Evolutionary conservation across 257 asterid genomes (phyloP).

Genomic region (Lycium barbarum): DNA sequence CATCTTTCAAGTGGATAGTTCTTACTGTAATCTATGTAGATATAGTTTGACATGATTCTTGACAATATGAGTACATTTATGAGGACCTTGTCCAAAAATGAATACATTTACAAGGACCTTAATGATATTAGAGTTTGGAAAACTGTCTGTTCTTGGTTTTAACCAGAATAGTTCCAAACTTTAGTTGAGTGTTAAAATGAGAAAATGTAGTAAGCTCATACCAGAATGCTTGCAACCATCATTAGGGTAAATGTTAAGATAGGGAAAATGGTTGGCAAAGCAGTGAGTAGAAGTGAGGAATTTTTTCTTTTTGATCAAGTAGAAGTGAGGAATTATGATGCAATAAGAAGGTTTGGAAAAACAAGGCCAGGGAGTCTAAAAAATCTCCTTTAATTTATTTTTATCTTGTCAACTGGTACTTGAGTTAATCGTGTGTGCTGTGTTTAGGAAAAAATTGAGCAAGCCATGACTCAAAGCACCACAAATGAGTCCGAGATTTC

Average conservation of each 20-base stretch:
- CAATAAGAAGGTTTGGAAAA: neutral
- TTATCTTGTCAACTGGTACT: too few species aligned
- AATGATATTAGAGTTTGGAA: neutral
- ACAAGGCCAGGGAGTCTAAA: neutral
- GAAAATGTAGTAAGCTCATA: neutral
- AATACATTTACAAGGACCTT: neutral
- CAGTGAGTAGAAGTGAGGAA: neutral
- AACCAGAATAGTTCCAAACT: neutral
- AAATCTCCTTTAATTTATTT: neutral
- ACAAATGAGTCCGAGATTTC: too few species aligned
- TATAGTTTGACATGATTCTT: neutral
- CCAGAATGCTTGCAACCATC: neutral
- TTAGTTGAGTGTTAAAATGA: neutral
- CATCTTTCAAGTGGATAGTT: neutral
- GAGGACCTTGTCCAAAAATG: neutral
- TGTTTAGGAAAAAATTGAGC: too few species aligned
- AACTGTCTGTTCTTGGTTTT: neutral
- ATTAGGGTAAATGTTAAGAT: neutral
- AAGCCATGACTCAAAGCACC: too few species aligned
- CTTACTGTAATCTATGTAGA: neutral
- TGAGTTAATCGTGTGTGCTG: too few species aligned
- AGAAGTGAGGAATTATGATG: neutral
- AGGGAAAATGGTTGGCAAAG: neutral
- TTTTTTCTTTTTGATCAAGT: too few species aligned
- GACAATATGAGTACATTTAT: constrained; percentile 10